phyloP scores from a whole-genome alignment of 352 stramenopile species.

The Globisporangium sylvaticum region DNA sequence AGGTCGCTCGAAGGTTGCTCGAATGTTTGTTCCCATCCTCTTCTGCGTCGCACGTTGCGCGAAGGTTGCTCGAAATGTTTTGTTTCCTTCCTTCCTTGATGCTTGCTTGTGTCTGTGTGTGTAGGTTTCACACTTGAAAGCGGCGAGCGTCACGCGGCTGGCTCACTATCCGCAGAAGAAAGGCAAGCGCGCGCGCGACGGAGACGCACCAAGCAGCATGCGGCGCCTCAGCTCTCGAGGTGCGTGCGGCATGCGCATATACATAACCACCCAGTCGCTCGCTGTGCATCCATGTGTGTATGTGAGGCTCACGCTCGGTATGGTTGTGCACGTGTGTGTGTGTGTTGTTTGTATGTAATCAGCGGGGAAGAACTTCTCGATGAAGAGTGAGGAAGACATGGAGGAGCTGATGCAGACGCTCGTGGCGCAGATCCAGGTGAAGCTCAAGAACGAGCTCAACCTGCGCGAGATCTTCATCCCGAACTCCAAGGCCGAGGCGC shows the following conservation, averaged over 20 bases:
- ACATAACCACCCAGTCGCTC: not conserved
- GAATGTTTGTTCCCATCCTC: not conserved
- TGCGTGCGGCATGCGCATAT: conserved; percentile 11
- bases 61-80: not conserved
- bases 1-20: not conserved
- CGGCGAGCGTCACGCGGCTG: not conserved
- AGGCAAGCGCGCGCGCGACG: not conserved
- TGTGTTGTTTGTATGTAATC: not conserved
- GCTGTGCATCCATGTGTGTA: not conserved
- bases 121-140: not conserved
- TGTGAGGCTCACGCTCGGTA: not conserved
- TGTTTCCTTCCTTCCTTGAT: not conserved
- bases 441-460: conserved; percentile 81
- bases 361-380: conserved; percentile 68
- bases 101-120: not conserved
- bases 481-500: conserved; percentile 82
- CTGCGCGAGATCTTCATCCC: conserved; percentile 87
- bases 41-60: not conserved
- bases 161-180: not conserved
- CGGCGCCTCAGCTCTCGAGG: conserved; percentile 53
- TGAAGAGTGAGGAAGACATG: conserved; percentile 80
- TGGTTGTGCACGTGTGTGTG: not conserved
- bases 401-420: conserved; percentile 85
- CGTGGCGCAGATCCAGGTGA: conserved; percentile 79
- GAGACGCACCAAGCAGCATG: conserved; percentile 22